Percentiles rank a stretch among this genome's conserved stretches.
Evolutionary conservation across 495 filamentous ascomycete genomes (phyloP).

Genomic region (Melanomma pulvis-pyrius): DNA sequence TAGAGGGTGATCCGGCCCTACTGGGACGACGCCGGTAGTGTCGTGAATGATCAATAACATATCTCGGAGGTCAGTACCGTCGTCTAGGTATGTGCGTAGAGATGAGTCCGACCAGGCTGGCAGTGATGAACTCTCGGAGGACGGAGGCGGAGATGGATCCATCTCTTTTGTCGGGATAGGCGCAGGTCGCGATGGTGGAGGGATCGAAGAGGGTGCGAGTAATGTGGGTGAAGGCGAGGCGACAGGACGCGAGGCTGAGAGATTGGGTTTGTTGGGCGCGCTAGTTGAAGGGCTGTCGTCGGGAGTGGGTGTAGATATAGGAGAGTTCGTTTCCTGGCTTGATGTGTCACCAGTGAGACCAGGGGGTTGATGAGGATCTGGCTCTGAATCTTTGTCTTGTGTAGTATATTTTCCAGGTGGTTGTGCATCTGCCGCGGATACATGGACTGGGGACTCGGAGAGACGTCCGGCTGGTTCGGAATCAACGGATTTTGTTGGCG

Average conservation of each 20-base stretch:
- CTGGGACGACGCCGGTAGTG: constrained; percentile 75
- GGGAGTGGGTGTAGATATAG: constrained; percentile 35
- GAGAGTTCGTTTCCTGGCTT: constrained; percentile 36
- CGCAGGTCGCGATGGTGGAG: constrained; percentile 34
- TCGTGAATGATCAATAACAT: constrained; percentile 90
- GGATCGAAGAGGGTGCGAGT: constrained; percentile 6
- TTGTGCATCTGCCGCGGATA: constrained; percentile 52
- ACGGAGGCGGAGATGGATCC: constrained; percentile 25
- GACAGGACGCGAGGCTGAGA: constrained; percentile 11
- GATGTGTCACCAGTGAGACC: constrained; percentile 32
- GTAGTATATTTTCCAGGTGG: constrained; percentile 23
- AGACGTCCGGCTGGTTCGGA: constrained; percentile 51
- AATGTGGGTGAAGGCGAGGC: constrained; percentile 31
- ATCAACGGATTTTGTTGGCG: constrained; percentile 35
- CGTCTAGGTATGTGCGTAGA: constrained; percentile 87
- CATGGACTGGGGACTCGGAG: constrained; percentile 78
- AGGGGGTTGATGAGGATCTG: constrained; percentile 37
- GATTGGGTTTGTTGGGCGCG: constrained; percentile 25
- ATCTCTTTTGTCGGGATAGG: constrained; percentile 36
- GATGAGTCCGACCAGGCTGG: constrained; percentile 81
- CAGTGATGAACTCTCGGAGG: constrained; percentile 30
- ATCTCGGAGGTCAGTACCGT: constrained; percentile 87
- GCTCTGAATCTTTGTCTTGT: constrained; percentile 29
- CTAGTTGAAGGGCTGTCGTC: constrained; percentile 27
- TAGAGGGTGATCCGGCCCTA: constrained; percentile 79